phyloP scores from a whole-genome alignment of 805 yeast genomes.

The Candida rishiriensis region DNA sequence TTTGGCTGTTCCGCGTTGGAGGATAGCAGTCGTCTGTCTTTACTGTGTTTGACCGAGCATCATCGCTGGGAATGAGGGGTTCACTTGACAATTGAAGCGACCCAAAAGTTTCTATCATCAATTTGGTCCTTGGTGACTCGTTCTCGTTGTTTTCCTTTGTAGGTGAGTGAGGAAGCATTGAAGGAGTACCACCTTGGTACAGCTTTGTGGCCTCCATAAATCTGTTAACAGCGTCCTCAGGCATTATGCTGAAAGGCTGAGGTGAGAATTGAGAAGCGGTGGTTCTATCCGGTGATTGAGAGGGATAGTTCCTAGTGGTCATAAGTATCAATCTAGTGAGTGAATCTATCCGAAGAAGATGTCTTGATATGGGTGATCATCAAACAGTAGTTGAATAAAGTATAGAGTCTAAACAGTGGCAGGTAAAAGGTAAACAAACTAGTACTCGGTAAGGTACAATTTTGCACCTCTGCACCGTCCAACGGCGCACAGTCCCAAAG shows the following conservation, averaged over 20 bases:
- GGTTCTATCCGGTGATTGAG: no score
- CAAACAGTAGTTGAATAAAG: no score
- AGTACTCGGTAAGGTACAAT: no score
- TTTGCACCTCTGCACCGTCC: no score
- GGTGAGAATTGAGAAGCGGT: not conserved
- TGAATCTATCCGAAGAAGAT: no score
- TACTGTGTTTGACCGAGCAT: constrained; percentile 12
- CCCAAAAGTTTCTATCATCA: constrained; percentile 2
- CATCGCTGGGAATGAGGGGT: no score
- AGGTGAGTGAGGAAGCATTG: constrained; percentile 1
- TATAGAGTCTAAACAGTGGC: no score
- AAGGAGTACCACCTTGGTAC: constrained; percentile 1
- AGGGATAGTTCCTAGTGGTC: no score
- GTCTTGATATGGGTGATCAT: no score
- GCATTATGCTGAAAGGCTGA: not conserved
- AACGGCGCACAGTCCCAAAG: no score
- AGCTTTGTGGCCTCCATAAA: constrained; percentile 3
- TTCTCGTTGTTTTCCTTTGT: constrained; percentile 5
- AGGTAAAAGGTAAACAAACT: no score
- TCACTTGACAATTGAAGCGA: constrained; percentile 1
- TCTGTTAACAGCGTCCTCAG: not conserved
- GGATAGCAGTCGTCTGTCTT: constrained; percentile 21
- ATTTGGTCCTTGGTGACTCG: constrained; percentile 6
- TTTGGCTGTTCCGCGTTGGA: constrained; percentile 1
- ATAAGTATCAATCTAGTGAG: no score